These are phyloP conservation scores for Thelephora aurantiotincta DNA, from an alignment of 768 basidiomycete species.

Conservation along the genomic window DNA sequence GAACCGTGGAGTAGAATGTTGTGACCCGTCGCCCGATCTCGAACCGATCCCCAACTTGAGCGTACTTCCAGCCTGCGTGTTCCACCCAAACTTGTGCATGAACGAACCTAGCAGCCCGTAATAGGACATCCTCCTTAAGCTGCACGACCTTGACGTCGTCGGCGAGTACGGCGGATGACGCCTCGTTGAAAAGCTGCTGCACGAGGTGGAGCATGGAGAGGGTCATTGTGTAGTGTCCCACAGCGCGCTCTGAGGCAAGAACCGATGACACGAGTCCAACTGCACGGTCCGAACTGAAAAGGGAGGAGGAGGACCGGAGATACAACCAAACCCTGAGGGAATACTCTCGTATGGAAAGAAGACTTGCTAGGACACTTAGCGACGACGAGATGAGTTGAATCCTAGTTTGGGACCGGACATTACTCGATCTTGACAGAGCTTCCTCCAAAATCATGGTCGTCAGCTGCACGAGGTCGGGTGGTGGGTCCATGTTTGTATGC, in stretches of 20 bases:
- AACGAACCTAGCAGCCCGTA: constrained; percentile 64
- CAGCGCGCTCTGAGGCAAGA: constrained; percentile 54
- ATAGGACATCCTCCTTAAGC: constrained; percentile 73
- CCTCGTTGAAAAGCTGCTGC: constrained; percentile 62
- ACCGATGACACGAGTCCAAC: constrained; percentile 47
- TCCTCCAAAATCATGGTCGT: constrained; percentile 75
- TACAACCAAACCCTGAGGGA: constrained; percentile 85
- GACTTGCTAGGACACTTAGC: constrained; percentile 66
- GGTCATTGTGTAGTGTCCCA: constrained; percentile 74
- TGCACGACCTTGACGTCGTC: constrained; percentile 49
- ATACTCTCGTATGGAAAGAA: constrained; percentile 59
- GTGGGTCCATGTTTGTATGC: constrained; percentile 35
- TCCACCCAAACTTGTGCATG: constrained; percentile 85
- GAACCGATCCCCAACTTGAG: constrained; percentile 67
- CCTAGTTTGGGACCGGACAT: constrained; percentile 27
- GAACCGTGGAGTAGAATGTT: constrained; percentile 49
- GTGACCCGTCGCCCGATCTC: constrained; percentile 64
- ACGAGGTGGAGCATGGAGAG: constrained; percentile 65
- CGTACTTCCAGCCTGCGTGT: constrained; percentile 77
- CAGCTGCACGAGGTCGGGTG: constrained; percentile 66
- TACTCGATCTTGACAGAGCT: constrained; percentile 41
- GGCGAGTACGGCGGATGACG: constrained; percentile 39
- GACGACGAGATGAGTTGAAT: constrained; percentile 64
- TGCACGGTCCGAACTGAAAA: constrained; percentile 54
- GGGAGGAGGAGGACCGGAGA: constrained; percentile 60